Evolutionary conservation across 768 basidiomycete genomes (phyloP), one percentile per base, ranked within the genome.

Genomic region (Mycena chlorophos): DNA sequence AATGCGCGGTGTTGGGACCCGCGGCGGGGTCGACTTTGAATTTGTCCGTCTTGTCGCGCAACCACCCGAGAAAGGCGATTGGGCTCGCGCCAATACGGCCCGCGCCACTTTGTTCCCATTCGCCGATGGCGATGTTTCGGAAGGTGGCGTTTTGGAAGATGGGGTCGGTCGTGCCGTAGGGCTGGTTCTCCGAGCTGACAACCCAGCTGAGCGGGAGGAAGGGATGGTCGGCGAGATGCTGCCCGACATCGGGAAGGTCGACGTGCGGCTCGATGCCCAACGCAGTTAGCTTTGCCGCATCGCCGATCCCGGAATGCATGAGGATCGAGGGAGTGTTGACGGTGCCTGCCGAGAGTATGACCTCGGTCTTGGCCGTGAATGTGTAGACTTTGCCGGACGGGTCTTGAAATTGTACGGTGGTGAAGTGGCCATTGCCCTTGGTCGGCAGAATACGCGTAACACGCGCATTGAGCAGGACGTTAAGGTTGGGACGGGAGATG

Each of bases 341-440:
- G 4, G 70, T 55, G 4, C 73, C 73, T 2, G 68, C 69, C 6
- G 71, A 71, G 12, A 73, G 53, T 17, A 73, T 66, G 42, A 74
- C 53, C 38, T 74, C 73, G 38, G 68, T 71, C 2, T 27, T 37
- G 1, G 73, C 72, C 1, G 45, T 52, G 17, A 66, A 55, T 14
- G 40, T 16, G 40, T 53, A 60, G 17, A 46, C 53, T 27, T 62
- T 30, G 49, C 52, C 30, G 37, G 47, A 49, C 25, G 10, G 20
- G 26, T 38, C 14, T 22, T 47, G 10, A 25, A 46, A 29, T 37
- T n/a, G 23, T 22, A 25, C n/a, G 6, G n/a, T 4, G 2, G 23
- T 45, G 39, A 48, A 66, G 60, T 30, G 56, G 16, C 37, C 47
- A 2, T 40, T 25, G 28, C 51, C 28, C 12, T 46, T 39, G 12